Conservation (phyloP, 495 filamentous ascomycete genomes). For the Penicillium canariense region DNA sequence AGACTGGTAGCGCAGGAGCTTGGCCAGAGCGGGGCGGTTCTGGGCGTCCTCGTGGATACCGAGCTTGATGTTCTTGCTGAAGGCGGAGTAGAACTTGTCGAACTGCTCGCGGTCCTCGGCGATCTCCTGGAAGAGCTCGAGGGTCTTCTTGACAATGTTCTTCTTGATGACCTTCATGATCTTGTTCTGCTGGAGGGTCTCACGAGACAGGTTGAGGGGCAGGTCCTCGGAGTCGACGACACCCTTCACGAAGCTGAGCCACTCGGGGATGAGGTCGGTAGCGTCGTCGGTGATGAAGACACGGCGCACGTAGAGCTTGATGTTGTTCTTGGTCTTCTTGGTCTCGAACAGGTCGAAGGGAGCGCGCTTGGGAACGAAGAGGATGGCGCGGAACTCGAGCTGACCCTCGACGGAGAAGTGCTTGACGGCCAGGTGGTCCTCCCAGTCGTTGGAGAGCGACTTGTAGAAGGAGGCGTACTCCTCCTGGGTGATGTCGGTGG, state of each 20-base stretch:
- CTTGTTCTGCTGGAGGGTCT: constrained; percentile 99
- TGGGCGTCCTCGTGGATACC: constrained; percentile 99
- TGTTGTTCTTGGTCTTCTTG: constrained; percentile 99
- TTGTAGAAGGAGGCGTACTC: constrained; percentile 99
- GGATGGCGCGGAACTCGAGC: constrained; percentile 99
- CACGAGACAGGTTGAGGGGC: constrained; percentile 97
- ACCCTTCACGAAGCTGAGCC: constrained; percentile 99
- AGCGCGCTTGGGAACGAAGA: constrained; percentile 99
- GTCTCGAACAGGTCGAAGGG: constrained; percentile 99
- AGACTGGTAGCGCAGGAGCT: constrained; percentile 97
- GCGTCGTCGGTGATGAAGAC: constrained; percentile 99
- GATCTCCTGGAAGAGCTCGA: constrained; percentile 98
- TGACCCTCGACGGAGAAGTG: constrained; percentile 99
- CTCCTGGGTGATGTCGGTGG: constrained; percentile 89
- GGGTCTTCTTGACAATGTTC: constrained; percentile 99
- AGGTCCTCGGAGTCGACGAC: constrained; percentile 99
- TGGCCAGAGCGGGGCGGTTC: constrained; percentile 90
- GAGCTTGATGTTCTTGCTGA: constrained; percentile 99
- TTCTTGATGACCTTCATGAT: constrained; percentile 99
- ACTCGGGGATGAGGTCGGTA: constrained; percentile 98
- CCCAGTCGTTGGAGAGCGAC: constrained; percentile 98
- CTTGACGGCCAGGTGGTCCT: constrained; percentile 99
- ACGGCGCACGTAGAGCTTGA: constrained; percentile 99
- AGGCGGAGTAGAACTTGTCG: constrained; percentile 99
- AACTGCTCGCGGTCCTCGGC: constrained; percentile 99